Evolutionary conservation across 495 filamentous ascomycete species (phyloP).

Genomic region (Hypoxylon fragiforme): DNA sequence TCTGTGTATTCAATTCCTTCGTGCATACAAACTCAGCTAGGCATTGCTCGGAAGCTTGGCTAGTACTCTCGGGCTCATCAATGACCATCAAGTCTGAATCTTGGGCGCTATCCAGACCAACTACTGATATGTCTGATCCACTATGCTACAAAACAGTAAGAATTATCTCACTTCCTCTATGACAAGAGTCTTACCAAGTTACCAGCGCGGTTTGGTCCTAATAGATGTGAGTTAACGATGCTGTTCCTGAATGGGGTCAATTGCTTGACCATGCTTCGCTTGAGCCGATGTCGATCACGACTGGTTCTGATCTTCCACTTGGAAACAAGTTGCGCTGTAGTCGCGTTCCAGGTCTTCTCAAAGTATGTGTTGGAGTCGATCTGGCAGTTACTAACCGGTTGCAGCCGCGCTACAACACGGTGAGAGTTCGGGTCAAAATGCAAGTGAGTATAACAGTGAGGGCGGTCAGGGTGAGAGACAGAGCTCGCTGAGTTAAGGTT

Average conservation of each 20-base stretch:
- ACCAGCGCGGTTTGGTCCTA: slow-evolving; percentile 26
- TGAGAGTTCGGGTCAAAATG: slow-evolving; percentile 4
- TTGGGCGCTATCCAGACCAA: neutral
- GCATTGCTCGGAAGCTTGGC: slow-evolving; percentile 24
- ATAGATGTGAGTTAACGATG: slow-evolving; percentile 6
- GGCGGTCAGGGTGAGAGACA: slow-evolving; percentile 4
- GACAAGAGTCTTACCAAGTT: slow-evolving; percentile 23
- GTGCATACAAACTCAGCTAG: slow-evolving; percentile 23
- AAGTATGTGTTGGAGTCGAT: slow-evolving; percentile 14
- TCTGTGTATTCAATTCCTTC: slow-evolving; percentile 24
- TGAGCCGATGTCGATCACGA: slow-evolving; percentile 25
- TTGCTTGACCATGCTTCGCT: slow-evolving; percentile 38
- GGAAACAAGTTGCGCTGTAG: slow-evolving; percentile 25
- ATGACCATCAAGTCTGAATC: slow-evolving; percentile 9
- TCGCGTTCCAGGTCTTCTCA: slow-evolving; percentile 24
- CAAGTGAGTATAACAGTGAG: slow-evolving; percentile 2
- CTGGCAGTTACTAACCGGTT: slow-evolving; percentile 4
- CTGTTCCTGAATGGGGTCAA: slow-evolving; percentile 21
- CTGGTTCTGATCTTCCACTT: slow-evolving; percentile 23
- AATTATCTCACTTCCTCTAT: slow-evolving; percentile 9
- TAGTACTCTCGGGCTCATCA: neutral
- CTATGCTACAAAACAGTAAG: slow-evolving; percentile 26
- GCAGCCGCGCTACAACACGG: slow-evolving; percentile 7
- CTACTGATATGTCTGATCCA: slow-evolving; percentile 1
- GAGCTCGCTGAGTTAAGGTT: slow-evolving; percentile 10